Base-by-base conservation (phyloP, 352 stramenopile genomes). In the Pythium biforme region DNA sequence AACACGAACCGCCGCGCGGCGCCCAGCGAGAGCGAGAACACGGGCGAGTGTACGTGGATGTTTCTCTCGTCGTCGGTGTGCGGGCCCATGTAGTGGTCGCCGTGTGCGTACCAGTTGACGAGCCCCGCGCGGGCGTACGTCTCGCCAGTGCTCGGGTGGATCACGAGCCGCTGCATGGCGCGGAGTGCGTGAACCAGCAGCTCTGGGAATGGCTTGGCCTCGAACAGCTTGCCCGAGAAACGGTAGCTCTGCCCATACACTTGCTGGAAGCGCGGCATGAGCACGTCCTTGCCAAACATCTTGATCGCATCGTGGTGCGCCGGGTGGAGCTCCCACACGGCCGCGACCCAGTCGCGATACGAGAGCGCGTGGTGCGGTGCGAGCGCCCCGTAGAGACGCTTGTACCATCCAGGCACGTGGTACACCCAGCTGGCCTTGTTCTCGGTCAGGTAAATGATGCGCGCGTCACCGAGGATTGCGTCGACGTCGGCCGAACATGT, bases 21-120 rank as follows among this genome's bases (percentile, higher is more conserved):
- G 49, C 86, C 83, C 56, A 88, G 76, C 0, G 83, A 93, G 15
- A 95, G 49, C 8, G 78, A 77, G 15, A 88, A 68, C 41, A 95
- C 88, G 3, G 86, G 86, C 37, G 70, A 77, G 10, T 72, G 53
- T 11, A 48, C 27, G 37, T 83, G 62, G 55, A 96, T 72, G 22
- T 76, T 68, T 17, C 62, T 61, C 62, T 94, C 85, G 55, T 92
- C 76, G 55, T 96, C 88, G 0, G 77, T 66, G 56, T 94, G 88
- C 0, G 83, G 70, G 3, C 84, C 88, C 40, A 96, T 90, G 64
- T 88, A 88, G 57, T 96, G 81, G 31, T 92, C 71, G 27, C 81
- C 83, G 43, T 89, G 69, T 17, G 74, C 75, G 61, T 95, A 96
- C 88, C 86, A 96, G 51, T 95, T 96, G 49, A 90, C 69, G n/a